Conservation (phyloP, 2,329 filamentous ascomycete species). For the Nemania diffusa region DNA sequence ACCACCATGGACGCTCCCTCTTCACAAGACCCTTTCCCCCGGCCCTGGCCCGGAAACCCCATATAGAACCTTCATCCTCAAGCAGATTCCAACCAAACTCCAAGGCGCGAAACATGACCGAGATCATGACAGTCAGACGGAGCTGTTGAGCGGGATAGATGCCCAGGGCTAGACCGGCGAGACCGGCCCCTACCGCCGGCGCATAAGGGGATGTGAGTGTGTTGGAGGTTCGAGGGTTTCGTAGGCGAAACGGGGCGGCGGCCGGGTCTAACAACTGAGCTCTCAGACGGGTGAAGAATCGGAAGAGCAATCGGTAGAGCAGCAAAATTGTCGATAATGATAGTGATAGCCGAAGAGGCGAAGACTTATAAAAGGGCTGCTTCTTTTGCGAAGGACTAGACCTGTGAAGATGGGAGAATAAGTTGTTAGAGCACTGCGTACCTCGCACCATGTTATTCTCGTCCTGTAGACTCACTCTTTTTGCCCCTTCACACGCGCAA, state of each 20-base stretch:
- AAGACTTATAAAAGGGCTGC: constrained; percentile 69
- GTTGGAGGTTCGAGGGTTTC: constrained; percentile 80
- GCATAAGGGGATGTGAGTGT: constrained; percentile 85
- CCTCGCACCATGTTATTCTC: background rate
- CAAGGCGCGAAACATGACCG: constrained; percentile 80
- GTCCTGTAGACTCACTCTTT: constrained; percentile 55
- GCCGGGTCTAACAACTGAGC: constrained; percentile 81
- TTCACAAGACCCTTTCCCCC: constrained; percentile 62
- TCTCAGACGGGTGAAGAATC: constrained; percentile 85
- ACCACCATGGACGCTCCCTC: constrained; percentile 80
- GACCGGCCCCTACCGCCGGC: constrained; percentile 87
- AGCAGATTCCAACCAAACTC: constrained; percentile 89
- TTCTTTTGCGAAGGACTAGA: constrained; percentile 53
- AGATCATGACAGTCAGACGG: constrained; percentile 83
- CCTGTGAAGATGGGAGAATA: constrained; percentile 29
- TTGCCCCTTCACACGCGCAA: constrained; percentile 58
- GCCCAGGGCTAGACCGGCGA: constrained; percentile 85
- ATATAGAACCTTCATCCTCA: constrained; percentile 76
- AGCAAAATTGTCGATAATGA: constrained; percentile 88
- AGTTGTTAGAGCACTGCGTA: constrained; percentile 3
- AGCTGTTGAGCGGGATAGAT: constrained; percentile 71
- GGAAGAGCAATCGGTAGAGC: constrained; percentile 87
- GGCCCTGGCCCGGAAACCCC: constrained; percentile 60
- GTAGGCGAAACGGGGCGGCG: constrained; percentile 80
- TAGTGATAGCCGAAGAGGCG: constrained; percentile 79